Evolutionary conservation across 805 yeast species (phyloP), one percentile per base, ranked within the genome.

Genomic region (Saccharomycopsis sp.): DNA sequence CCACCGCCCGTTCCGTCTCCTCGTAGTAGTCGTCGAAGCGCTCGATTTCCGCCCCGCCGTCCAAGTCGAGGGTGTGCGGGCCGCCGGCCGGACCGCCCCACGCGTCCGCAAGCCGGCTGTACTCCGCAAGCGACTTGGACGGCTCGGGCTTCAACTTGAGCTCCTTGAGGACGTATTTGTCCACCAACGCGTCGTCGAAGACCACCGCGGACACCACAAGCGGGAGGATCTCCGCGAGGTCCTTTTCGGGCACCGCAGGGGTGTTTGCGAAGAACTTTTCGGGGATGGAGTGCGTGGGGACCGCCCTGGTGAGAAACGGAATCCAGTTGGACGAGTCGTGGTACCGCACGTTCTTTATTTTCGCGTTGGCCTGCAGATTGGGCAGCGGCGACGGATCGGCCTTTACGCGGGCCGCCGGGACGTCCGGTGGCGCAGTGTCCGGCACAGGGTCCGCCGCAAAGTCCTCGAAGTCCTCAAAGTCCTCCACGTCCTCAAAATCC

Each of bases 271-370:
- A 69, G 61, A 83, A 82, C 14, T 67, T 64, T 15, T 75, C 72
- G 0, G 95, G 92, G 9, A 87, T 81, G 0, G 87, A 78, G 50
- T 78, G 73, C 0, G 84, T 73, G 18, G 89, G 84, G 59, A 85
- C 79, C 48, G 84, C 80, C 59, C 91, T 71, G 24, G 87, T 68
- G 9, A 87, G 74, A 69, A 87, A 81, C 1, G 91, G 91, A 37
- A 87, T 68, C 70, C 84, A 84, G 62, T 84, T 86, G 3, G 88
- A 78, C 2, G 68, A 62, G 52, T 67, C 68, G 3, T 66, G 60
- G 54, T 58, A 56, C 29, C 58, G 52, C 2, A 55, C 50, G 21
- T 44, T 54, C 40, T 56, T 29, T 9, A 34, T 44, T 37, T 46
- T 46, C 21, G 24, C 4, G 21, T 44, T 44, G 21, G 4, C 16